Conservation (phyloP, 2,329 filamentous ascomycete genomes). For the Microcyclospora pomicola region DNA sequence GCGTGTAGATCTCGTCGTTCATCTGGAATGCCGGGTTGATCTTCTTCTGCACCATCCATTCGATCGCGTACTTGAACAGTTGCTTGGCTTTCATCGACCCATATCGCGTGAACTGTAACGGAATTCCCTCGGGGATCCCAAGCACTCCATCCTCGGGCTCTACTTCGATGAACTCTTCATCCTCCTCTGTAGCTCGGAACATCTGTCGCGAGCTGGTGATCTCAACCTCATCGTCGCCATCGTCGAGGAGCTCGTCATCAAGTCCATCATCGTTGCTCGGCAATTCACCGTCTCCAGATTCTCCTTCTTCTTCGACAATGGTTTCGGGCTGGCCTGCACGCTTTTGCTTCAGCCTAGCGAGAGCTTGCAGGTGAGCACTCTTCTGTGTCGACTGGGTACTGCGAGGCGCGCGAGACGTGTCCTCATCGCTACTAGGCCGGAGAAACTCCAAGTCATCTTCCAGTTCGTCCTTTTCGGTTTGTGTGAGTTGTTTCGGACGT, state of each 20-base stretch:
- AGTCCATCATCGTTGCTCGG: constrained; percentile 19
- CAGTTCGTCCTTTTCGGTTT: constrained; percentile 28
- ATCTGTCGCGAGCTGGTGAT: constrained; percentile 24
- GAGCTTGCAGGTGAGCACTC: constrained; percentile 27
- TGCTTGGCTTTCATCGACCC: constrained; percentile 54
- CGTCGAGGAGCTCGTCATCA: constrained; percentile 24
- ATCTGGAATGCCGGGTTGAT: constrained; percentile 57
- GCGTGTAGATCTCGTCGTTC: constrained; percentile 48
- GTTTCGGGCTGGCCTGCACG: constrained; percentile 21
- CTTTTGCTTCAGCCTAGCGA: constrained; percentile 30
- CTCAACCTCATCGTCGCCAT: constrained; percentile 40
- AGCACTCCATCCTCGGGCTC: constrained; percentile 44
- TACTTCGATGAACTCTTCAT: constrained; percentile 48
- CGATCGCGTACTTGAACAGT: constrained; percentile 59
- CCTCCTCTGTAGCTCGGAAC: constrained; percentile 39
- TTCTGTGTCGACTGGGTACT: constrained; percentile 18
- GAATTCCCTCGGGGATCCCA: constrained; percentile 45
- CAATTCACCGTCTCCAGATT: constrained; percentile 15
- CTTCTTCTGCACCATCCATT: constrained; percentile 71
- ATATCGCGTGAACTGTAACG: constrained; percentile 54
- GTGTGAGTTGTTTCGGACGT: constrained; percentile 10
- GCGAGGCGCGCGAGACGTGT: constrained; percentile 10
- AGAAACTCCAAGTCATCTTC: constrained; percentile 34
- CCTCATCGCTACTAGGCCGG: constrained; percentile 19
- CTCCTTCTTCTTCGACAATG: constrained; percentile 10